Base-by-base conservation (phyloP, 768 basidiomycete genomes). In the Calocera cornea region DNA sequence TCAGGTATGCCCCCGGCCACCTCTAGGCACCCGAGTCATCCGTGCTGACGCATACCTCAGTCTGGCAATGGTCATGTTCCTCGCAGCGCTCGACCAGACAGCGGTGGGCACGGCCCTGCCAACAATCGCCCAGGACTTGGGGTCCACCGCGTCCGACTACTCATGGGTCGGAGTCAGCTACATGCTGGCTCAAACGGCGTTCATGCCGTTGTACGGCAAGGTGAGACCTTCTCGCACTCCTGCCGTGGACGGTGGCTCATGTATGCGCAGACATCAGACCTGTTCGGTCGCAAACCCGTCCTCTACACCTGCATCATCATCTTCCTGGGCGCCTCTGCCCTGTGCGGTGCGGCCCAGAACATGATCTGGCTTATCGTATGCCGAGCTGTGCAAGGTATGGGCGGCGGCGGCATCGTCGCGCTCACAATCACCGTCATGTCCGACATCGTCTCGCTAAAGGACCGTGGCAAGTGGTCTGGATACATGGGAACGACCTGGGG, bases 381-480 rank as follows among this genome's bases (percentile, higher is more conserved):
- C 29, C 67, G 72, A 29, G 72, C 68, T 0, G 49, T 73, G 8
- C 71, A 72, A 50, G 72, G 72, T n/a, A 72, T 73, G 1, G 71
- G 71, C 16, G 70, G 66, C 24, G 68, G 68, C 5, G 63, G 69
- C 34, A 65, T 70, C n/a, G 66, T 70, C 60, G 67, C 66, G 64
- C 40, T 71, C 65, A 34, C 34, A 27, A 22, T 67, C 64, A 91
- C 91, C 71, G 88, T 84, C 1, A 86, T 91, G 47, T 84, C 87
- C 44, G 92, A 95, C 75, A 91, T 95, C 34, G 88, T 92, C 0
- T 84, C 90, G 0, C 76, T 95, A 40, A 79, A 85, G 77, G 86
- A 91, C 69, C 88, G 91, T 73, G 92, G 88, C 2, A 87, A 29
- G 54, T 60, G 54, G 54, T 60, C 54, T 27, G 69, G 69, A 0